Evolutionary conservation across 2,329 filamentous ascomycete species (phyloP).

Genomic region (Monosporascus sp.): DNA sequence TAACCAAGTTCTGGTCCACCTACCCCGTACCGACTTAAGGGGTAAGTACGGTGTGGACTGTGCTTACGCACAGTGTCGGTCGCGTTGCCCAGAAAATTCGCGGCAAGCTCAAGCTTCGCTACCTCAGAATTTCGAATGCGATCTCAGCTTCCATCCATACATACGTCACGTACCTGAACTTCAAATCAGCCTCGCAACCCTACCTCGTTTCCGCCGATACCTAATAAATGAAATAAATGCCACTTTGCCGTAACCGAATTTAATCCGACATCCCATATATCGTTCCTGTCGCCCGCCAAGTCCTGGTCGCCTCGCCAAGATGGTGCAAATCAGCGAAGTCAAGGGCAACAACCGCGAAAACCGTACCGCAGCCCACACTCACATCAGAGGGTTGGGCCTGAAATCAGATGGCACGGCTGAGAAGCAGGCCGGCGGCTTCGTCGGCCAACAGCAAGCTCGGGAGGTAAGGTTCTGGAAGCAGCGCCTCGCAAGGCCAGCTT

Average conservation of each 20-base stretch:
- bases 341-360: slow-evolving; percentile 94
- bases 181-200: no score
- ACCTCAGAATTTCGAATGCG: slow-evolving; percentile 11
- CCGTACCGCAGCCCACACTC: slow-evolving; percentile 92
- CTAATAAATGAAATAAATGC: no score
- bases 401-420: slow-evolving; percentile 83
- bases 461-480: slow-evolving; percentile 54
- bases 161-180: background rate
- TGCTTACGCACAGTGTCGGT: slow-evolving; percentile 10
- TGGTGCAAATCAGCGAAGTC: slow-evolving; percentile 91
- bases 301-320: slow-evolving; percentile 36
- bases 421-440: slow-evolving; percentile 72
- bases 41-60: slow-evolving; percentile 3
- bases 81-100: slow-evolving; percentile 26
- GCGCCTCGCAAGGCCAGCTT: background rate
- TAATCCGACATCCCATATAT: no score
- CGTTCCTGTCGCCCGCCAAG: background rate
- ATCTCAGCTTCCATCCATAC: slow-evolving; percentile 5
- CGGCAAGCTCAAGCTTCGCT: slow-evolving; percentile 20
- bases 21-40: no score
- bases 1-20: no score
- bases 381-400: slow-evolving; percentile 92
- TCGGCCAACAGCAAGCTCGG: slow-evolving; percentile 80
- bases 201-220: no score
- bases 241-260: no score